Percentiles rank a stretch among this genome's conserved stretches.
Evolutionary conservation across 345 rosid species (phyloP).

Genomic region (Geranium rotundifolium): DNA sequence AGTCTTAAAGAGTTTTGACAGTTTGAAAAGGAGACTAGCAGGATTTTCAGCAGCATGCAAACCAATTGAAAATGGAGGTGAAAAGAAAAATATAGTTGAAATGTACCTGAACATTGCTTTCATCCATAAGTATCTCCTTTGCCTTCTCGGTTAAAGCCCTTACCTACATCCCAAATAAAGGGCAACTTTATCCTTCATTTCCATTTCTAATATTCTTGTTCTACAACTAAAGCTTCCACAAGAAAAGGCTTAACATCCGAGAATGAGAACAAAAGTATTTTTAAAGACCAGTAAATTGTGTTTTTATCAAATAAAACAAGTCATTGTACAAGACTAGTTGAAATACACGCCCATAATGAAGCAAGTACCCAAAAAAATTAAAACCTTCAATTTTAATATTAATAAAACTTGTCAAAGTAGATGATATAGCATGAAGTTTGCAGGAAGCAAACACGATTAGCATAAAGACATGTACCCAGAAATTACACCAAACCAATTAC

Average conservation of each 20-base stretch:
- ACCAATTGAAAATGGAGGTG: neutral
- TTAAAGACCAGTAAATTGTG: neutral
- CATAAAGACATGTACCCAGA: no score
- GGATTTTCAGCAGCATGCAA: neutral
- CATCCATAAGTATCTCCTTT: conserved; percentile 68
- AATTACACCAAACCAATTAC: neutral
- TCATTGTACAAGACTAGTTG: neutral
- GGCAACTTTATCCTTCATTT: neutral
- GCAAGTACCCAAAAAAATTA: neutral
- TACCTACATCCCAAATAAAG: conserved; percentile 27
- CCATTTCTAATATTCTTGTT: neutral
- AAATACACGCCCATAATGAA: neutral
- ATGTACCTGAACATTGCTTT: conserved; percentile 67
- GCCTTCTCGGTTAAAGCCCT: conserved; percentile 61
- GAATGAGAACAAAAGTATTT: neutral
- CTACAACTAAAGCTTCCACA: neutral
- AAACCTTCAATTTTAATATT: no score
- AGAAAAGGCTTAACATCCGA: neutral
- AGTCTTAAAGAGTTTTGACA: no score
- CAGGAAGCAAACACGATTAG: neutral
- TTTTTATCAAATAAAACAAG: no score
- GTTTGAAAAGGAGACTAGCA: no score
- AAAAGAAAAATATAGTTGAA: neutral
- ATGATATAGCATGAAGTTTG: neutral
- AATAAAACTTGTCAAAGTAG: neutral